These are phyloP conservation scores for Aspergillus sparsus DNA, from an alignment of 495 filamentous ascomycete genomes.

Conservation along the genomic window DNA sequence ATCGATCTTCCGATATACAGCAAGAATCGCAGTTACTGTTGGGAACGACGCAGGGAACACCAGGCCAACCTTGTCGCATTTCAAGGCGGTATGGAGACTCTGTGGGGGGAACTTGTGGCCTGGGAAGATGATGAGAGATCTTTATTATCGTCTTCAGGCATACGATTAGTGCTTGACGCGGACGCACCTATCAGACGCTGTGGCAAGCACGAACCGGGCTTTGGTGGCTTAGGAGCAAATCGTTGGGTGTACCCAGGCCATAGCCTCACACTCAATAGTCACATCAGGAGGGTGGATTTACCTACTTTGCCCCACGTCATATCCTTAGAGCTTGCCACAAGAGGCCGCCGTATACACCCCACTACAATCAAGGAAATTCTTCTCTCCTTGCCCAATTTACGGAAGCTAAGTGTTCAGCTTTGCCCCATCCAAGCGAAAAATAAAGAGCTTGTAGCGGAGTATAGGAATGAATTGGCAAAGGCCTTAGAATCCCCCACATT, in stretches of 20 bases:
- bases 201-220: neutral
- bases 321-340: neutral
- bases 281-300: neutral
- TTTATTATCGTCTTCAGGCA: too few relatives aligned
- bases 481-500: slow-evolving; percentile 6
- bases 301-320: neutral
- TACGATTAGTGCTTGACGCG: neutral
- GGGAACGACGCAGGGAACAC: slow-evolving; percentile 10
- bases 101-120: neutral
- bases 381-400: slow-evolving; percentile 2
- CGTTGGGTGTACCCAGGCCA: slow-evolving; percentile 4
- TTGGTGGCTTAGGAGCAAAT: neutral
- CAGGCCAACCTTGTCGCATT: slow-evolving; percentile 5
- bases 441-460: neutral
- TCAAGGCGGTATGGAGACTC: neutral
- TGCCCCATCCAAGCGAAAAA: neutral
- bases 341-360: slow-evolving; percentile 8
- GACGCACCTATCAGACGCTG: neutral
- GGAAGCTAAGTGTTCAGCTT: neutral
- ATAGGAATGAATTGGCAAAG: neutral
- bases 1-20: slow-evolving; percentile 13
- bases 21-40: slow-evolving; percentile 1
- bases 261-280: neutral
- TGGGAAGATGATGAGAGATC: neutral
- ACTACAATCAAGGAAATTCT: neutral